Base-by-base conservation (phyloP, 768 basidiomycete species). In the Rubroboletus satanas region DNA sequence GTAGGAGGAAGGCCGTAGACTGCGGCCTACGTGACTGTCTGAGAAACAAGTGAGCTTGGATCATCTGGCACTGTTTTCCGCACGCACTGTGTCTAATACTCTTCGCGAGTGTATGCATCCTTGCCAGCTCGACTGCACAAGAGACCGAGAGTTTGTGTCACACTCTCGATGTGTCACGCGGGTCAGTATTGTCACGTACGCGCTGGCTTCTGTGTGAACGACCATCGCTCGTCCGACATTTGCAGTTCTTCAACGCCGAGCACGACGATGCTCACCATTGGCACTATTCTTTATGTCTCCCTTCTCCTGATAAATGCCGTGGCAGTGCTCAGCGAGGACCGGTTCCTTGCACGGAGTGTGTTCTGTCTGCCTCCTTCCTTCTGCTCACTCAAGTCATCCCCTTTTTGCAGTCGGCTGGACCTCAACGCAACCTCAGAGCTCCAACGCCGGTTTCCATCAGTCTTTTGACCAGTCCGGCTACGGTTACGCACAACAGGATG, bases 241-340 rank as follows among this genome's bases (percentile, higher is more conserved):
- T 45, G 18, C 51, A 44, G 10, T 44, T 31, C 23, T 8, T 46
- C 49, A 38, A 49, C 61, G 57, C 35, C 55, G 60, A 45, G 57
- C 63, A 55, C 63, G 63, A 67, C 61, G 52, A 84, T 84, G 79
- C 72, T 83, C 55, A 71, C 79, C 55, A 73, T 91, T 43, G 90
- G 89, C 38, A 81, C 81, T 15, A 81, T 97, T 60, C 74, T 98
- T 62, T 93, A 97, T 76, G 87, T 93, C 52, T 76, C 84, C 26
- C 78, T 99, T 23, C 83, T 99, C 41, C 77, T 98, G 67, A 83
- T 94, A 63, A 98, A 99, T 71, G 92, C 94, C 43, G 84, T 98
- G 71, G 96, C 96, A 8, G 87, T 99, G 54, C 79, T 99, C 58
- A 96, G 86, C 65, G 96, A 99, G 73, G 96, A 99, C 64, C 83